Evolutionary conservation across 345 rosid species (phyloP), one percentile per base, ranked within the genome.

Genomic region (Linum lewisii): DNA sequence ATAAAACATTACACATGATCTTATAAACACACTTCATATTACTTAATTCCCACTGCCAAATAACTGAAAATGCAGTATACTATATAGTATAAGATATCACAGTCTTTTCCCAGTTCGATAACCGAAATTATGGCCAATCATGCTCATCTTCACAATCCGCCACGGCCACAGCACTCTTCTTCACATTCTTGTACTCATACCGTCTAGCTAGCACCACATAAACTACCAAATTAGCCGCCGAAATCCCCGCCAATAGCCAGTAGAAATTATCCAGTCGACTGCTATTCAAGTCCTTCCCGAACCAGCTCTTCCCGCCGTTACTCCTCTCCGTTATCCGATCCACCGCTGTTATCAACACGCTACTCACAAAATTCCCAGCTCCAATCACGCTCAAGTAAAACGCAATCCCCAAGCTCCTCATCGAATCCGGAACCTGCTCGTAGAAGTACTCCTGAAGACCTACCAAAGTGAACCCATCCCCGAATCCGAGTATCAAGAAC

Each of bases 321-420:
- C 24, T 4, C 32, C 59, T 72, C 52, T 22, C 66, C 0, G 68
- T 47, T 0, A 72, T 42, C 34, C 47, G 67, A 62, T 72, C 63
- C 8, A 64, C 68, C 0, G 64, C 36, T 6, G 89, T 78, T 65
- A 93, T 93, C 66, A 93, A 59, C 38, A 85, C 25, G 59, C 91
- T 88, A 68, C 95, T 93, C 0, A 77, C 69, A 68, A 93, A 93
- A 62, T 75, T 93, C 26, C 83, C 82, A 0, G 93, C 85, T 3
- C 97, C 98, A 2, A 88, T 47, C 52, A 86, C 95, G 42, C 98
- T 86, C 1, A 88, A 77, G 76, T 88, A 92, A 23, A 88, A 76
- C 7, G 98, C 98, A 49, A 92, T 88, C 44, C 98, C 98, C 66
- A 92, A 60, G 71, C 94, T 92, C 69, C 98, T 74, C 98, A 92